These are phyloP conservation scores for Ophiostoma sp. DNA, from an alignment of 2,329 filamentous ascomycete species.

Conservation along the genomic window DNA sequence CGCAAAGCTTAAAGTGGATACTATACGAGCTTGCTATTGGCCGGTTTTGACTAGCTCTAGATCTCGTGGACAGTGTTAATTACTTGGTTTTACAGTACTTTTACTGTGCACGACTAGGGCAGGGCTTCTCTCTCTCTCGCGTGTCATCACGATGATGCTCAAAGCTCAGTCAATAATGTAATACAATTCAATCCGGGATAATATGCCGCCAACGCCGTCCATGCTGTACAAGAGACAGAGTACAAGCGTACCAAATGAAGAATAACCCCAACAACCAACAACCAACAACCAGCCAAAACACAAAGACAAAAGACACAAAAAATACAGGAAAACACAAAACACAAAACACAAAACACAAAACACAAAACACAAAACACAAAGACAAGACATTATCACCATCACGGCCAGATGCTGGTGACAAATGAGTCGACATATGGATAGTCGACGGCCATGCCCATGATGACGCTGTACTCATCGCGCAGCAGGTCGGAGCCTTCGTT, in stretches of 20 bases:
- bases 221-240: not conserved
- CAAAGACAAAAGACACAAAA: not conserved
- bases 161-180: not conserved
- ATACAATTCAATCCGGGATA: not conserved
- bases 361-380: not conserved
- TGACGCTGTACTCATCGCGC: slow-evolving; percentile 33
- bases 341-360: not conserved
- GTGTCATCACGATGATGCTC: not conserved
- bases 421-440: slow-evolving; percentile 34
- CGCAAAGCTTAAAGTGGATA: not conserved
- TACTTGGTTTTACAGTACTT: not conserved
- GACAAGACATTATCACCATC: not conserved
- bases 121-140: not conserved
- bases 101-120: not conserved
- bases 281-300: not conserved
- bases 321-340: not conserved
- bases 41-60: not conserved
- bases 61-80: not conserved
- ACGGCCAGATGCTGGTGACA: slow-evolving; percentile 33
- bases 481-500: slow-evolving; percentile 34
- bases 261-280: not conserved
- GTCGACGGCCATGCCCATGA: slow-evolving; percentile 34
- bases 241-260: not conserved
- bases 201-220: not conserved
- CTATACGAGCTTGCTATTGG: not conserved